Evolutionary conservation across 2,329 filamentous ascomycete species (phyloP).

Genomic region (Drechslerella coelobrocha): DNA sequence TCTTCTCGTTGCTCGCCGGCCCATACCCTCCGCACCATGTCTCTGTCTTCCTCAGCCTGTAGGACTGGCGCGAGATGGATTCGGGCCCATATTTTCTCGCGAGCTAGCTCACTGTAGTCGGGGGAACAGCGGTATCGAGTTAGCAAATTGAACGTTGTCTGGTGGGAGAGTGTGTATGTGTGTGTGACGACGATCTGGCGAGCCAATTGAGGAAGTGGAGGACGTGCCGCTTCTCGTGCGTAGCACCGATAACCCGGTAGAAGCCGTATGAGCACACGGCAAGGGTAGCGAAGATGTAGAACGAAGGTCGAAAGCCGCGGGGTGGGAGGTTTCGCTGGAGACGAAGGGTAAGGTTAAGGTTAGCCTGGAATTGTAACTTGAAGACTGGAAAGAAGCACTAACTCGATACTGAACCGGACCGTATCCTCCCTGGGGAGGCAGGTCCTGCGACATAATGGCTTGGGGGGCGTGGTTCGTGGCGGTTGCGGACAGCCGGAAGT

Average conservation of each 20-base stretch:
- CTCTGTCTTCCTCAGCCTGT: constrained; percentile 95
- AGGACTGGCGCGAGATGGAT: constrained; percentile 93
- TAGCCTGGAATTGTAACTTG: background rate
- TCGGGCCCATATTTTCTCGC: constrained; percentile 98
- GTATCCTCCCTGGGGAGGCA: constrained; percentile 95
- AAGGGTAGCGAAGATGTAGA: constrained; percentile 77
- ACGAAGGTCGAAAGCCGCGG: constrained; percentile 83
- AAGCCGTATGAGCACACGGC: constrained; percentile 87
- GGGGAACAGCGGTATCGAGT: background rate
- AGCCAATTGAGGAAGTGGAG: background rate
- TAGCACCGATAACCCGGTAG: constrained; percentile 81
- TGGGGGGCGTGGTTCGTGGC: background rate
- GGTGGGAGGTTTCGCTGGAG: constrained; percentile 85
- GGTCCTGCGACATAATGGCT: constrained; percentile 84
- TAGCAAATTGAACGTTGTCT: background rate
- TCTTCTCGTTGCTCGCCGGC: constrained; percentile 90
- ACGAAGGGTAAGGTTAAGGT: constrained; percentile 15
- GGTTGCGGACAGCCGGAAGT: background rate
- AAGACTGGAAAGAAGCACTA: constrained; percentile 56
- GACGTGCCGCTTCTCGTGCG: constrained; percentile 87
- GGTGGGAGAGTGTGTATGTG: background rate
- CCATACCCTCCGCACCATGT: constrained; percentile 84
- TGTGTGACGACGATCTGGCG: constrained; percentile 15
- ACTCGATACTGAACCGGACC: constrained; percentile 97
- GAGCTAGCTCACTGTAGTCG: constrained; percentile 77